Base-by-base conservation (phyloP, 371 early-diverging fungal genomes). In the Mortierella sp. region DNA sequence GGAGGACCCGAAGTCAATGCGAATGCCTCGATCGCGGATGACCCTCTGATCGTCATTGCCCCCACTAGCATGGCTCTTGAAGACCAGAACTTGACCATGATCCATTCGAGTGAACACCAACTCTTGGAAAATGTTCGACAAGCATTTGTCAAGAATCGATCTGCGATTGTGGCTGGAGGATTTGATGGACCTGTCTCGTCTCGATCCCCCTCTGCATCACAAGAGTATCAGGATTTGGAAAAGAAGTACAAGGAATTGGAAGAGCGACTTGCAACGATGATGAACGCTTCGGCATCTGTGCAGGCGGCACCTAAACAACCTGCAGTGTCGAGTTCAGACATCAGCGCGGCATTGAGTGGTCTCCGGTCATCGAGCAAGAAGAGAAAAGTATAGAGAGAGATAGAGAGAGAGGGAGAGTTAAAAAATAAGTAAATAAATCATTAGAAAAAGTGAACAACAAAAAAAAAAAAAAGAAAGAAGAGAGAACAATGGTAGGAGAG, bases 341-440 rank as follows among this genome's bases (percentile, higher is more conserved):
- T 79, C 21, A 73, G 64, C 43, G 73, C 80, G n/a, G 80, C 80
- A 14, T 60, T 79, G 61, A 73, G 73, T 52, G 73, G 80, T 18
- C 26, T 79, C 45, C 65, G 80, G 48, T 65, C 69, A 4, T 59
- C 79, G 0, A 76, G 44, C 12, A 76, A 76, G 69, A 67, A 68
- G 52, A 43, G 77, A 64, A 67, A 67, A 53, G 67, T 60, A 21
- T 60, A 66, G n/a, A n/a, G n/a, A n/a, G n/a, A n/a, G n/a, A n/a
- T n/a, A n/a, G 62, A 70, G 16, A n/a, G n/a, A n/a, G n/a, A n/a
- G n/a, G n/a, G n/a, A n/a, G n/a, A n/a, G 9, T 37, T 5, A 5
- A 37, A 9, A 37, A 37, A 37, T 9, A 37, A 37, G 37, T 9
- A 37, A n/a, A n/a, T n/a, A n/a, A n/a, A n/a, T n/a, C n/a, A n/a